Percentiles rank a stretch among this genome's conserved stretches.
Conservation (phyloP, 352 stramenopile species). For the Pythium plurisporium region DNA sequence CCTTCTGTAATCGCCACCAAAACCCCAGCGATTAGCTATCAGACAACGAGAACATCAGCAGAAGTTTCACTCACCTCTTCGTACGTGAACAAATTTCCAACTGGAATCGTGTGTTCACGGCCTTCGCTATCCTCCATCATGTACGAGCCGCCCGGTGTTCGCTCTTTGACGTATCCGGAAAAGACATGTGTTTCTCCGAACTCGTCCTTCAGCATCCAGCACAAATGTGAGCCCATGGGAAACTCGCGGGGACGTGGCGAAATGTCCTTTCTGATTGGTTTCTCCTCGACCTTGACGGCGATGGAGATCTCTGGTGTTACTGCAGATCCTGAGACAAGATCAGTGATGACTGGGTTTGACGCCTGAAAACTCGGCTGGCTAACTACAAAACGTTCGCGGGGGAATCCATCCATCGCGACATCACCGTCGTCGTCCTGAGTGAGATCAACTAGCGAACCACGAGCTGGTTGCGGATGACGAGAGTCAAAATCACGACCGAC, state of each 20-base stretch:
- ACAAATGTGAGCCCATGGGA: constrained; percentile 7
- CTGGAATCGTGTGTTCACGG: constrained; percentile 11
- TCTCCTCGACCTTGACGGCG: constrained; percentile 6
- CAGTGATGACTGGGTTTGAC: constrained; percentile 22
- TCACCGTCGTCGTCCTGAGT: constrained; percentile 15
- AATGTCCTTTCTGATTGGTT: background rate
- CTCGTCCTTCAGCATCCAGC: constrained; percentile 14
- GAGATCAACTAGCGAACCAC: constrained; percentile 15
- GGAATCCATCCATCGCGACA: constrained; percentile 6
- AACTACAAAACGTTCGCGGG: constrained; percentile 22
- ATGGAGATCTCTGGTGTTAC: constrained; percentile 10
- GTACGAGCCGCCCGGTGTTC: constrained; percentile 4
- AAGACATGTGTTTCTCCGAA: constrained; percentile 9
- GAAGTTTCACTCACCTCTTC: constrained; percentile 13
- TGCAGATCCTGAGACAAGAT: constrained; percentile 9
- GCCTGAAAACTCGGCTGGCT: constrained; percentile 37
- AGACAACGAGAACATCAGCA: background rate
- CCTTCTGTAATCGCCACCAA: background rate
- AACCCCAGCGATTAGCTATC: background rate
- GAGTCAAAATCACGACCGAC: constrained; percentile 7
- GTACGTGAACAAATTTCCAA: constrained; percentile 5
- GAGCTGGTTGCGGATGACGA: background rate
- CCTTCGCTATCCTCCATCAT: constrained; percentile 13
- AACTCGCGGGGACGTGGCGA: constrained; percentile 1
- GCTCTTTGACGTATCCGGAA: constrained; percentile 10